Evolutionary conservation across 2,329 filamentous ascomycete genomes (phyloP), one percentile per base, ranked within the genome.

Genomic region (Corynespora cassiicola): DNA sequence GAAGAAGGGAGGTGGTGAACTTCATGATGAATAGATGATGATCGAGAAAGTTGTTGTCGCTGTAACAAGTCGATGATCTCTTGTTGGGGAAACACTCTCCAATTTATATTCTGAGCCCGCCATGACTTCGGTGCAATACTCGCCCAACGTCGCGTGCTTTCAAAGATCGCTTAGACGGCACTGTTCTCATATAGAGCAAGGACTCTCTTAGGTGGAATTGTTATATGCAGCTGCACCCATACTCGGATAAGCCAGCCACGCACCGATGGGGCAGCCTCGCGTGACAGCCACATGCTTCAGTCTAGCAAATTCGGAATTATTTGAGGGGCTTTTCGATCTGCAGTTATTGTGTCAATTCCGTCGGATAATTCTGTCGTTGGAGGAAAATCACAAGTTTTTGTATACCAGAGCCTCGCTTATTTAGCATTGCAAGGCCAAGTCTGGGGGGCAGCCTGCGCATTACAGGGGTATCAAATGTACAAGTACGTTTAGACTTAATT

Each of bases 361-460:
- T n/a, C 44, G 50, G 50, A 54, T 21, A 41, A 53, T 44, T 33
- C 8, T 30, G 25, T 43, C 34, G 45, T 53, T 51, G 50, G 50
- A 44, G 50, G 50, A 49, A 53, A 7, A 40, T 42, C 16, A 5
- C 5, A 11, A 35, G 25, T 15, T 12, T 33, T 16, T 17, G 10
- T 3, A 31, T 30, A 36, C 41, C 33, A 18, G 31, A 40, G 23
- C 33, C 16, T 24, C 15, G 17, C 21, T 32, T 24, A n/a, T n/a
- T n/a, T n/a, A n/a, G n/a, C n/a, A n/a, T n/a, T n/a, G n/a, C n/a
- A n/a, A n/a, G 14, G 33, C 27, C 40, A 37, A 45, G 24, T 32
- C 38, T 36, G 45, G 36, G 39, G 36, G n/a, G n/a, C n/a, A n/a
- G n/a, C n/a, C n/a, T n/a, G n/a, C n/a, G n/a, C n/a, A n/a, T n/a